Conservation (phyloP, 2,329 filamentous ascomycete species). For the Rutstroemia sydowiana region DNA sequence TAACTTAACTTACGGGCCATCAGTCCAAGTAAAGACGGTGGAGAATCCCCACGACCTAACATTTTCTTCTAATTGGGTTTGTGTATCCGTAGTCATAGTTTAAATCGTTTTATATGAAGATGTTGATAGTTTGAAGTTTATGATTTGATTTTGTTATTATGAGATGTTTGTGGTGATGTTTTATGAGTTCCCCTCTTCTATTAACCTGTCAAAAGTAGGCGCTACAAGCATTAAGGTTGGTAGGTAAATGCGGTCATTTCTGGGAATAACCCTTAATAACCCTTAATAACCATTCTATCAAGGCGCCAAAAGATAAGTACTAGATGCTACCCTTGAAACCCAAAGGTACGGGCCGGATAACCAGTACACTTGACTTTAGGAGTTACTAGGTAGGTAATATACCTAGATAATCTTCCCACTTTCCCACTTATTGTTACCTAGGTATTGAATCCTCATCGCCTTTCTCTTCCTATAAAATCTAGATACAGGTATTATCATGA, state of each 20-base stretch:
- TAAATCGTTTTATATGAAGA: neutral
- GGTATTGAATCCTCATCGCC: no score
- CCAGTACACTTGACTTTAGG: no score
- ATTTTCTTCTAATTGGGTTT: conserved; percentile 47
- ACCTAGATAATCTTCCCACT: neutral
- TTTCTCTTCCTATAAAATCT: neutral
- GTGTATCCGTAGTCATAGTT: conserved; percentile 31
- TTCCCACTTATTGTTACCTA: neutral
- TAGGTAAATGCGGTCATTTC: no score
- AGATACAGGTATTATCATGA: neutral
- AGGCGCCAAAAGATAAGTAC: no score
- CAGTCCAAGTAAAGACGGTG: conserved; percentile 66
- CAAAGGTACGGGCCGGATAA: neutral
- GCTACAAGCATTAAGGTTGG: no score
- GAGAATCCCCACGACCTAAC: conserved; percentile 63
- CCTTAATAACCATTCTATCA: no score
- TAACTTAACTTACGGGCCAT: conserved; percentile 51
- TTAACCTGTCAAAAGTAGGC: no score
- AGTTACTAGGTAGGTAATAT: no score
- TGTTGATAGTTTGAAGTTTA: neutral
- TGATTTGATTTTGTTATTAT: neutral
- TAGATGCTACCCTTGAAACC: neutral
- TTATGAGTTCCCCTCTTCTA: no score
- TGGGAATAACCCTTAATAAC: neutral
- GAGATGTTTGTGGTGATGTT: no score